phyloP scores from a whole-genome alignment of 768 basidiomycete genomes.

The Macrolepiota albuminosa region DNA sequence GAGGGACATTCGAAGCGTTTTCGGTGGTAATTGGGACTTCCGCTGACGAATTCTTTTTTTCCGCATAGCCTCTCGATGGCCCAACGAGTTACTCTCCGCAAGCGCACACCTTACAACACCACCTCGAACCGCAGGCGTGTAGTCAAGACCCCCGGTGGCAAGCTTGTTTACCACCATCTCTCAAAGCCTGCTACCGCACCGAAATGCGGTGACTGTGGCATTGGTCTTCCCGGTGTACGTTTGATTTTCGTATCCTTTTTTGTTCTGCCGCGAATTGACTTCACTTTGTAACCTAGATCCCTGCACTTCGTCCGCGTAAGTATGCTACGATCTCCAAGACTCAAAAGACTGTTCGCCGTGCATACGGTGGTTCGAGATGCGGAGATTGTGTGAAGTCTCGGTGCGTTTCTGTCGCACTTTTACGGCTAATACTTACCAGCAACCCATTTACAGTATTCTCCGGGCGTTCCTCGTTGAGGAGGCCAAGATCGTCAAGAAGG shows the following conservation, averaged over 20 bases:
- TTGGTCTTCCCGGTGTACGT: constrained; percentile 89
- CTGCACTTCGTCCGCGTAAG: constrained; percentile 92
- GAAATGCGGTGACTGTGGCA: constrained; percentile 98
- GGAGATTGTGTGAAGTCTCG: constrained; percentile 93
- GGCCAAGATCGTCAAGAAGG: constrained; percentile 99
- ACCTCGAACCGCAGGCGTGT: constrained; percentile 92
- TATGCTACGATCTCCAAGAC: constrained; percentile 97
- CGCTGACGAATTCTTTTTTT: not conserved
- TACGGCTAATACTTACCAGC: constrained; percentile 6
- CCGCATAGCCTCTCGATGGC: constrained; percentile 58
- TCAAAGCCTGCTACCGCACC: constrained; percentile 90
- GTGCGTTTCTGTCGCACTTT: constrained; percentile 38
- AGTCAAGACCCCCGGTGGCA: constrained; percentile 98
- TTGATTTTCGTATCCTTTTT: not conserved
- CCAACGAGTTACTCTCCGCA: constrained; percentile 99
- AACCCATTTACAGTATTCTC: constrained; percentile 64
- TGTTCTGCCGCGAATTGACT: not conserved
- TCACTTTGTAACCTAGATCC: constrained; percentile 49
- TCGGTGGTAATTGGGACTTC: not conserved
- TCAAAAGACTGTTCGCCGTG: constrained; percentile 92
- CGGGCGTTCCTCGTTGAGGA: constrained; percentile 99
- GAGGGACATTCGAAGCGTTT: not conserved
- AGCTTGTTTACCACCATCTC: constrained; percentile 96
- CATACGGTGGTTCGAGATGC: constrained; percentile 97
- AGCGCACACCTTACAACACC: constrained; percentile 98